Evolutionary conservation across 148 eudicot species (phyloP), one percentile per base, ranked within the genome.

Genomic region (Spergularia bocconei): DNA sequence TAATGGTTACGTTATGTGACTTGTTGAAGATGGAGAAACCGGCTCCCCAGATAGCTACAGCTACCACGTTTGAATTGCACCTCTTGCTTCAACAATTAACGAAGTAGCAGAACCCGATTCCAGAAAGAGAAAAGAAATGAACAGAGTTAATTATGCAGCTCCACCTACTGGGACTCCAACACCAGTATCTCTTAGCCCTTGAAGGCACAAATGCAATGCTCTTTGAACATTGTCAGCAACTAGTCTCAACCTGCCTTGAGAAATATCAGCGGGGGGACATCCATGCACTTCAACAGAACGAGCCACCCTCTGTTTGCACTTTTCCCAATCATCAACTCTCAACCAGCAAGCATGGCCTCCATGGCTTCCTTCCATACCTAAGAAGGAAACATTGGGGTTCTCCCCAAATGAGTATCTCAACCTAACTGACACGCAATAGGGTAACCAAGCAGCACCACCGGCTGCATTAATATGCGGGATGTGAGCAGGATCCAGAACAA

Each of bases 361-460:
- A 62, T 95, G 99, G 89, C 99, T 95, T 59, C 99, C 98, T 80
- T 95, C 97, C 99, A 95, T 95, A 44, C 91, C 92, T 53, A 95
- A 77, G 76, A 92, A 95, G 38, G 86, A 60, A 21, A 95, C 91
- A 51, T 56, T 82, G 2, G 86, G 86, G 48, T 80, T 92, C 60
- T 95, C 98, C 36, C 91, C 89, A 72, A 92, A 95, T 11, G 81
- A 83, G 75, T 92, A 95, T 81, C 90, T 86, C 74, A 95, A 82
- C 83, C 94, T 88, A 72, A 95, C 93, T 1, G 97, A 91, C 63
- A 87, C 98, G 70, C 99, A 95, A 70, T 95, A 93, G 2, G 99
- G 98, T 77, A 95, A 84, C 97, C 99, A 95, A 70, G 97, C 97
- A 64, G 98, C 99, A 44, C 99, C 99, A 25, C 99, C 99, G 14